phyloP scores from a whole-genome alignment of 768 basidiomycete species.

The Hemileccinum impolitum region DNA sequence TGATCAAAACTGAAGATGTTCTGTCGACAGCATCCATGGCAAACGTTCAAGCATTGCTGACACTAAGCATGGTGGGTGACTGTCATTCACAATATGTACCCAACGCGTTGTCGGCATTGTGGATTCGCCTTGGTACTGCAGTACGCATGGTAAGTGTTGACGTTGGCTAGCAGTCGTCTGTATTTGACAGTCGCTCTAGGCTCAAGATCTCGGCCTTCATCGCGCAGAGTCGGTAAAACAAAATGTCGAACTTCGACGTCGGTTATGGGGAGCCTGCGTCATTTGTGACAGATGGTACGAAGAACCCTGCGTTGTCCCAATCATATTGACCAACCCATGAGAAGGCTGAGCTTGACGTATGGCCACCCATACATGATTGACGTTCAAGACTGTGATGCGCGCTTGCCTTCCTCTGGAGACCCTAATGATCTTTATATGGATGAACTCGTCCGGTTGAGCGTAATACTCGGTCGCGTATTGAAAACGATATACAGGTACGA shows the following conservation, averaged over 20 bases:
- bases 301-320: slow-evolving; percentile 3
- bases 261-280: slow-evolving; percentile 93
- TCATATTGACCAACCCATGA: slow-evolving; percentile 6
- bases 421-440: slow-evolving; percentile 77
- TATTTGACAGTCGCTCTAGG: slow-evolving; percentile 44
- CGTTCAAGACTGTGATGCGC: slow-evolving; percentile 92
- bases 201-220: slow-evolving; percentile 95
- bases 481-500: slow-evolving; percentile 89
- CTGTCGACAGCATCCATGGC: slow-evolving; percentile 80
- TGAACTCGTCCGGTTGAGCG: slow-evolving; percentile 87
- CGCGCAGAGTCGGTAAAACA: slow-evolving; percentile 85
- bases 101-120: slow-evolving; percentile 78
- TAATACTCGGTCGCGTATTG: slow-evolving; percentile 85
- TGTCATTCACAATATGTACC: slow-evolving; percentile 89
- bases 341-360: slow-evolving; percentile 81
- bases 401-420: slow-evolving; percentile 87
- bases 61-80: slow-evolving; percentile 84
- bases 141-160: slow-evolving; percentile 77
- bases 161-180: slow-evolving; percentile 1
- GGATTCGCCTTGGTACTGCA: slow-evolving; percentile 85
- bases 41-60: slow-evolving; percentile 85
- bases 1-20: slow-evolving; percentile 89
- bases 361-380: slow-evolving; percentile 97
- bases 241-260: slow-evolving; percentile 79
- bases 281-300: slow-evolving; percentile 89